A percentile compares a stretch with the other conserved stretches of the same genome.
Conservation (phyloP, 2,329 filamentous ascomycete species). For the Phyllosticta citriasiana region DNA sequence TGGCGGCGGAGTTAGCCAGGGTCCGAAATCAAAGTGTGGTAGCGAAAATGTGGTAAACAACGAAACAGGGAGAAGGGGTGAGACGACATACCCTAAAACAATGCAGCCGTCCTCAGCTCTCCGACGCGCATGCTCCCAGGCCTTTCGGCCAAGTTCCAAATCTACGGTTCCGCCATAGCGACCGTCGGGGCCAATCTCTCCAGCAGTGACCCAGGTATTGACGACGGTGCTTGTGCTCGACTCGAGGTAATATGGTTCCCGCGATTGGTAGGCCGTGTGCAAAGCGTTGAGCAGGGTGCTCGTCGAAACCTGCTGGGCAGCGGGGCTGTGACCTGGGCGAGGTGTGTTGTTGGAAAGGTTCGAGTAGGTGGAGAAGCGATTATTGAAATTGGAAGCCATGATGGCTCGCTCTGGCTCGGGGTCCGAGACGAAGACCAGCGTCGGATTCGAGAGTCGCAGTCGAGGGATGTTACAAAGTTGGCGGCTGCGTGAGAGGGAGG, state of each 20-base stretch:
- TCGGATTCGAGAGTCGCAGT: not conserved
- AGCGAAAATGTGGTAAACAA: not conserved
- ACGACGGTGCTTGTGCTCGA: conserved; percentile 84
- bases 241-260: conserved; percentile 77
- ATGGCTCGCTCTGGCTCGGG: not conserved
- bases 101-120: conserved; percentile 94
- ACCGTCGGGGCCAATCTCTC: conserved; percentile 58
- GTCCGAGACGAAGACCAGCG: not conserved
- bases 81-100: conserved; percentile 60
- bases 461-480: not conserved
- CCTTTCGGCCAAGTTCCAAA: conserved; percentile 62
- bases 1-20: not conserved
- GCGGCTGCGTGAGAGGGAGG: not conserved
- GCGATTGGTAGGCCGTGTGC: conserved; percentile 77
- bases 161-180: conserved; percentile 71
- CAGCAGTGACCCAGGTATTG: conserved; percentile 87
- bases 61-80: not conserved
- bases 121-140: conserved; percentile 93
- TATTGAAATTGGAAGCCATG: conserved; percentile 37
- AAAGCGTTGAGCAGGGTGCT: conserved; percentile 86
- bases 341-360: conserved; percentile 48
- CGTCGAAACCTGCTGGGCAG: conserved; percentile 75
- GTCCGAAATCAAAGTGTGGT: not conserved
- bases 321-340: conserved; percentile 47
- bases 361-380: conserved; percentile 52